Base-by-base conservation (phyloP, 2,329 filamentous ascomycete genomes). In the Graphilbum fragrans region DNA sequence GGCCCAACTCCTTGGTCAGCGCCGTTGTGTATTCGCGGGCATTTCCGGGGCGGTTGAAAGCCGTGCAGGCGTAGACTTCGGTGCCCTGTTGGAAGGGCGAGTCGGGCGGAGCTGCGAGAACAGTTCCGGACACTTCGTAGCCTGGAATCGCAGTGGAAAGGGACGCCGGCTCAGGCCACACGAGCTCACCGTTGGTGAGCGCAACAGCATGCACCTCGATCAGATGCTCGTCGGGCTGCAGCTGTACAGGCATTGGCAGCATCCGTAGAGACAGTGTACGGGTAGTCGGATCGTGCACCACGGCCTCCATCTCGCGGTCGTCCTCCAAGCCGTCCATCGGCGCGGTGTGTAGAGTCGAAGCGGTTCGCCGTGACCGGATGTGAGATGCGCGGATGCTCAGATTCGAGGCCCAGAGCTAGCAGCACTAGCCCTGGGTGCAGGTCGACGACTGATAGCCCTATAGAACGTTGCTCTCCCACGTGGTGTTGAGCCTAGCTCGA, bases 171-270 rank as follows among this genome's bases (percentile, higher is more conserved):
- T 29, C 37, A 4, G 44, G 25, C 55, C 54, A 57, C 20, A 29
- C 34, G 11, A 58, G 51, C 45, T 55, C 55, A 34, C 54, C 54
- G 41, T 52, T 47, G 37, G 52, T 53, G 6, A 56, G 42, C 8
- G 55, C 51, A 8, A 58, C 55, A 23, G 57, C 53, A 22, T 54
- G 51, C 22, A 57, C 54, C 29, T 49, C 49, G 39, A 60, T 45
- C 10, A 59, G 45, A 38, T 54, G 49, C 10, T 53, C 47, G 25
- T 50, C 46, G 18, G 54, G 46, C 3, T 33, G 22, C 12, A 37
- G 40, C 2, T 38, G 31, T 2, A 42, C 34, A 14, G 51, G 49
- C 19, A 48, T 19, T 16, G 50, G 49, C 3, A 48, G 34, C 5
- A 18, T 36, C 10, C 37, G 31, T 10, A 49, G 33, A 2, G 25